These are phyloP conservation scores for Asterophora lycoperdoides DNA, from an alignment of 768 basidiomycete species.

Conservation along the genomic window DNA sequence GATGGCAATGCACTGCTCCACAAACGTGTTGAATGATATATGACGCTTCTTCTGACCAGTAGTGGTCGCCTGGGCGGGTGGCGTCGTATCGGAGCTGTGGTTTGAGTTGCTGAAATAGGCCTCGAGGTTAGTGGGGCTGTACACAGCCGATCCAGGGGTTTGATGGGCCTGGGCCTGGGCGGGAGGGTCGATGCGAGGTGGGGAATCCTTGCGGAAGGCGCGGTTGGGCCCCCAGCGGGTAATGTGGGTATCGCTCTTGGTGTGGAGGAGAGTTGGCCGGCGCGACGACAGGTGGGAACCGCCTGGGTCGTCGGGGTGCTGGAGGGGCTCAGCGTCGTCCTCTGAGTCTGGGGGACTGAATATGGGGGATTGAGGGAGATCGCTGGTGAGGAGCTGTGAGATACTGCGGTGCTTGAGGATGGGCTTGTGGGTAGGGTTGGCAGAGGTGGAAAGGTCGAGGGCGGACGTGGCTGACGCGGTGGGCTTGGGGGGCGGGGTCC, in stretches of 20 bases:
- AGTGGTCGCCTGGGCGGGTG: background rate
- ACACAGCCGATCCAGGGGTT: constrained; percentile 11
- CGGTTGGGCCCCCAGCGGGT: constrained; percentile 46
- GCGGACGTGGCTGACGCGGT: constrained; percentile 33
- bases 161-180: constrained; percentile 13
- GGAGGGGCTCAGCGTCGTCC: constrained; percentile 31
- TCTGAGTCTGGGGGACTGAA: constrained; percentile 56
- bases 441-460: constrained; percentile 42
- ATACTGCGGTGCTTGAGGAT: constrained; percentile 96
- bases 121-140: constrained; percentile 22
- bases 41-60: constrained; percentile 64
- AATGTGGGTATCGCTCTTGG: constrained; percentile 88
- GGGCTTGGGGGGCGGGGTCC: constrained; percentile 50
- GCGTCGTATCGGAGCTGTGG: constrained; percentile 12
- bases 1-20: constrained; percentile 92
- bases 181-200: constrained; percentile 55
- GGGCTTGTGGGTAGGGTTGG: constrained; percentile 54
- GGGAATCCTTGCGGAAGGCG: constrained; percentile 61
- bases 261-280: constrained; percentile 69
- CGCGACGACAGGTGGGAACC: constrained; percentile 13
- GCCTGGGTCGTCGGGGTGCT: constrained; percentile 10
- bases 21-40: constrained; percentile 97
- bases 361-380: constrained; percentile 59
- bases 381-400: constrained; percentile 79
- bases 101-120: constrained; percentile 15